Percentiles rank a stretch among this genome's conserved stretches.
Evolutionary conservation across 2,329 filamentous ascomycete species (phyloP).

Genomic region (Leptographium galeiforme): DNA sequence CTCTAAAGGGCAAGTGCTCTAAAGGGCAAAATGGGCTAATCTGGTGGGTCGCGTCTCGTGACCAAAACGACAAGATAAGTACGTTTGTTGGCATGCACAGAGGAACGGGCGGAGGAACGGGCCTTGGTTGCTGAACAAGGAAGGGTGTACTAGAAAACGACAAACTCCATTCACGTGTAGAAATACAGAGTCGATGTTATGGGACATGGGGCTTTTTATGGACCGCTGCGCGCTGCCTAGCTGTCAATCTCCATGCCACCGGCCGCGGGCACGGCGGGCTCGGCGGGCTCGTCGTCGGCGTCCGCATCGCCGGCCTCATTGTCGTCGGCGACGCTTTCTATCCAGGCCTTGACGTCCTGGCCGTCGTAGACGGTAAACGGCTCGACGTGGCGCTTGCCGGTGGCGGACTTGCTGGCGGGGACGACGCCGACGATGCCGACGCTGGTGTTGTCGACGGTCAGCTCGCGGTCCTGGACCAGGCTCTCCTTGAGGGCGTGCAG

Average conservation of each 20-base stretch:
- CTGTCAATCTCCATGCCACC: slow-evolving; percentile 25
- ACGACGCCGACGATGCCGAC: slow-evolving; percentile 66
- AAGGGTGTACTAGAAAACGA: no score
- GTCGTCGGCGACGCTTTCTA: slow-evolving; percentile 57
- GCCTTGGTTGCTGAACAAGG: no score
- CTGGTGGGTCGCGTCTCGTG: no score
- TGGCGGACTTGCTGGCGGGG: slow-evolving; percentile 39
- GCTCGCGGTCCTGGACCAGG: slow-evolving; percentile 89
- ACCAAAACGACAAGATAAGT: no score
- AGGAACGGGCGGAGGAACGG: no score
- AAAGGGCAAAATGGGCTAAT: no score
- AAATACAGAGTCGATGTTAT: background rate
- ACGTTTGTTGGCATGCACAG: no score
- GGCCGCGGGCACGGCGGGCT: slow-evolving; percentile 29
- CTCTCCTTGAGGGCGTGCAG: slow-evolving; percentile 88
- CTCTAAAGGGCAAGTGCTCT: no score
- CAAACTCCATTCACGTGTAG: no score
- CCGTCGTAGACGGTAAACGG: slow-evolving; percentile 86
- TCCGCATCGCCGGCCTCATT: slow-evolving; percentile 32
- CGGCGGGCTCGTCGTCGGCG: slow-evolving; percentile 23
- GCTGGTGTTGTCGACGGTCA: slow-evolving; percentile 94
- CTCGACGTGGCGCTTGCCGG: slow-evolving; percentile 48
- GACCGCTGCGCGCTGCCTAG: slow-evolving; percentile 5
- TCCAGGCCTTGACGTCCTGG: slow-evolving; percentile 70
- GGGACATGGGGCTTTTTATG: background rate